A percentile compares a stretch with the other conserved stretches of the same genome.
phyloP scores from a whole-genome alignment of 352 stramenopile species.

The Globisporangium polare region DNA sequence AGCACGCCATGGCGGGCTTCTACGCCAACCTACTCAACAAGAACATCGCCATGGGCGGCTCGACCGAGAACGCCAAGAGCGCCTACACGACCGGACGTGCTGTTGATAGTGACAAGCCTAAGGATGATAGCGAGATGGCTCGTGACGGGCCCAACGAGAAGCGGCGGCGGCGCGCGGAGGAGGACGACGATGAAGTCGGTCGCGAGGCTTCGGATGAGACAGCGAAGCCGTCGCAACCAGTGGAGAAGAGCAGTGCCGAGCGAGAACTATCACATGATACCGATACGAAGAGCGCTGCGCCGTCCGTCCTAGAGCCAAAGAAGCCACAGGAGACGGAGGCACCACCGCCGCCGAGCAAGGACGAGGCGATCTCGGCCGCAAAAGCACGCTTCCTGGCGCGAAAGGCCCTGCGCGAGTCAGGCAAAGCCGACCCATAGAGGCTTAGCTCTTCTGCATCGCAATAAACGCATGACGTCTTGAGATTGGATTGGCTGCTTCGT shows the following conservation, averaged over 20 bases:
- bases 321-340: neutral
- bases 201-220: neutral
- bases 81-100: conserved; percentile 68
- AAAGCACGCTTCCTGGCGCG: conserved; percentile 82
- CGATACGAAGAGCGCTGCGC: neutral
- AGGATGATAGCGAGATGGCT: conserved; percentile 9
- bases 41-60: conserved; percentile 90
- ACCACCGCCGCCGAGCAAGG: conserved; percentile 34
- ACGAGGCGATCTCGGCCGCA: conserved; percentile 76
- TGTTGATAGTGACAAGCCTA: neutral
- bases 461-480: neutral
- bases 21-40: conserved; percentile 90
- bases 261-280: neutral
- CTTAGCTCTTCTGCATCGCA: neutral
- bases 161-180: conserved; percentile 11
- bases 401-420: conserved; percentile 51
- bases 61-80: conserved; percentile 59
- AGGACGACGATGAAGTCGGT: neutral
- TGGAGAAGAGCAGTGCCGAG: neutral
- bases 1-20: conserved; percentile 81
- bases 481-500: neutral
- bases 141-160: conserved; percentile 18
- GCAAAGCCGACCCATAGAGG: neutral
- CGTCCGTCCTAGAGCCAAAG: conserved; percentile 2
- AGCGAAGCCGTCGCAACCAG: neutral